Base-by-base conservation (phyloP, 208 protist genomes). In the Trypanosoma lewisi region DNA sequence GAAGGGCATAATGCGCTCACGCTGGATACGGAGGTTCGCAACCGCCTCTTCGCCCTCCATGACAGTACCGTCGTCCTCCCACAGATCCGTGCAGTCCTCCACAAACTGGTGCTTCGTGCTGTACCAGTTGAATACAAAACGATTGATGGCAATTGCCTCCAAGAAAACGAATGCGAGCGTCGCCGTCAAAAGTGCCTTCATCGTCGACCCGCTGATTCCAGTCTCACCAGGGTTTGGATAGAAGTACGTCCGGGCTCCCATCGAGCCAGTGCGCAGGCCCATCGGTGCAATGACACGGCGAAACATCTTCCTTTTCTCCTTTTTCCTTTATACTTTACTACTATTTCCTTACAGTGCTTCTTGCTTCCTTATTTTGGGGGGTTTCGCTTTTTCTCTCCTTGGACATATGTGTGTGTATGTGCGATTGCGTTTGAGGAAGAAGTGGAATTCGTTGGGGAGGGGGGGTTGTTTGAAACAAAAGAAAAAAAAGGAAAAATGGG, bases 1-100 rank as follows among this genome's bases (percentile, higher is more conserved):
- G 61, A 94, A 94, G 5, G 88, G 88, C 88, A 91, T 91, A 55
- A 94, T 94, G 66, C 88, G 84, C 73, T 91, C 88, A 58, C 85
- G 83, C 75, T 94, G 85, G 67, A 94, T 90, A 56, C 78, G 77
- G 31, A 91, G 76, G 75, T 94, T 92, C 42, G 88, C 88, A 23
- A 85, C 77, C 4, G 88, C 88, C 74, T 94, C 88, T 62, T 91
- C 88, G 31, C 85, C 85, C 66, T 88, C 77, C 79, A 94, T 87
- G 42, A 82, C 74, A 0, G 88, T 87, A 7, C 88, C 88, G 51
- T 94, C 88, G 58, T 77, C 78, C 56, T 87, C 72, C 73, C 73
- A 92, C 41, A 94, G 76, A 63, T 94, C 88, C 9, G 88, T 87
- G 65, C 63, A 79, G 75, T 91, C 82, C 63, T 89, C 71, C 11